phyloP scores from a whole-genome alignment of 1,139 yeast genomes.

The Hyphopichia khmerensis region DNA sequence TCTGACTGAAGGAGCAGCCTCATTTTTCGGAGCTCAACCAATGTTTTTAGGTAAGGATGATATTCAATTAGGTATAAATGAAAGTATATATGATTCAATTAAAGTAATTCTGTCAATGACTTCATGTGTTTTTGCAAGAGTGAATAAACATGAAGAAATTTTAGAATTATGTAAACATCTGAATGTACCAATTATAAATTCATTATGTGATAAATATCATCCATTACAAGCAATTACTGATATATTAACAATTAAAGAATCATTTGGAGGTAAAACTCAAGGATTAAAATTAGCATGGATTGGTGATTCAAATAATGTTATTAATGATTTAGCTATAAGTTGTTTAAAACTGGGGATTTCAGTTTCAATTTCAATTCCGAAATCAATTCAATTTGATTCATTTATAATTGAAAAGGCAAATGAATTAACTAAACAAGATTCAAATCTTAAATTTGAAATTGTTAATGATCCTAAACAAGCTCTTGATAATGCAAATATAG shows the following conservation, averaged over 20 bases:
- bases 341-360: slow-evolving; percentile 73
- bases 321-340: slow-evolving; percentile 81
- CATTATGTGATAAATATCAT: slow-evolving; percentile 80
- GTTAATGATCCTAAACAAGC: slow-evolving; percentile 68
- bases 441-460: slow-evolving; percentile 51
- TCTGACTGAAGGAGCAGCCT: slow-evolving; percentile 83
- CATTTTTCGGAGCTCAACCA: slow-evolving; percentile 84
- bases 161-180: slow-evolving; percentile 66
- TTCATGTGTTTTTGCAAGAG: slow-evolving; percentile 84
- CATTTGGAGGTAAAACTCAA: slow-evolving; percentile 45
- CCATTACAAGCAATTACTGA: slow-evolving; percentile 90
- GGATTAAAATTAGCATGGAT: slow-evolving; percentile 82
- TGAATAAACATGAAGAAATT: slow-evolving; percentile 72
- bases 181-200: slow-evolving; percentile 78
- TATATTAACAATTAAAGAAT: slow-evolving; percentile 71
- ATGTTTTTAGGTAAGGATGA: slow-evolving; percentile 90
- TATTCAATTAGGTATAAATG: slow-evolving; percentile 86
- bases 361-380: slow-evolving; percentile 76
- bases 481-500: slow-evolving; percentile 61
- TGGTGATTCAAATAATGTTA: slow-evolving; percentile 90
- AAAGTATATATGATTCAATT: slow-evolving; percentile 78
- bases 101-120: slow-evolving; percentile 86
- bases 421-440: slow-evolving; percentile 32
- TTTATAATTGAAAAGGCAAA: slow-evolving; percentile 52
- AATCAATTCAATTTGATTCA: slow-evolving; percentile 58